These are phyloP conservation scores for Atkinsonella hypoxylon DNA, from an alignment of 2,329 filamentous ascomycete species.

Conservation along the genomic window DNA sequence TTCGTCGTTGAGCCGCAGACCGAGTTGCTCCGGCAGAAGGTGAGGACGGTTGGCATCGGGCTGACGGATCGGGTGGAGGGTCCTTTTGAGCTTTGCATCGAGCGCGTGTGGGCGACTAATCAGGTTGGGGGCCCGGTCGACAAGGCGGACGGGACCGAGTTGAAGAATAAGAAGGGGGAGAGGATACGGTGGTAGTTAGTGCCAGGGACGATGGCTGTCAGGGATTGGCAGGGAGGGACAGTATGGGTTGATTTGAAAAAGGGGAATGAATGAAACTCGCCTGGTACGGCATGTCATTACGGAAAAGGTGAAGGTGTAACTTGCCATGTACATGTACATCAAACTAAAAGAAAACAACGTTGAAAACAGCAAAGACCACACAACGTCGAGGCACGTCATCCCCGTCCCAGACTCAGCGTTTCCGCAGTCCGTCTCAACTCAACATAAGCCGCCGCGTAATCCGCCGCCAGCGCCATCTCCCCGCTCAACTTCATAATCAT, in stretches of 20 bases:
- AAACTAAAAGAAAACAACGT: too few species aligned
- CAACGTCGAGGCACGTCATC: neutral
- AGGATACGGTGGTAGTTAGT: slow-evolving; percentile 24
- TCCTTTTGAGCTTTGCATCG: slow-evolving; percentile 76
- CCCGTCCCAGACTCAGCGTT: slow-evolving; percentile 15
- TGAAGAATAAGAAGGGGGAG: slow-evolving; percentile 26
- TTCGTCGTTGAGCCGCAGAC: slow-evolving; percentile 87
- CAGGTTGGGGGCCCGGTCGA: slow-evolving; percentile 15
- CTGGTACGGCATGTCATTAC: too few species aligned
- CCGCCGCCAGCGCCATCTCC: slow-evolving; percentile 50
- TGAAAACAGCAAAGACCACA: neutral
- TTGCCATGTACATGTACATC: too few species aligned
- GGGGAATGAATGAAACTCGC: too few species aligned
- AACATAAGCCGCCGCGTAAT: slow-evolving; percentile 54
- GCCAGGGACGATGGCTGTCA: neutral
- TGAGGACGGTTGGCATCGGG: slow-evolving; percentile 75
- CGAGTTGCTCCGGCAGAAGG: slow-evolving; percentile 75
- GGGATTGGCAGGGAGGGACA: neutral
- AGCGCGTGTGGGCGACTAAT: slow-evolving; percentile 86
- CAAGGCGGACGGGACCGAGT: slow-evolving; percentile 14
- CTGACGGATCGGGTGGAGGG: slow-evolving; percentile 82
- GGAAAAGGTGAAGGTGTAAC: too few species aligned
- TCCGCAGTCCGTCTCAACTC: slow-evolving; percentile 35
- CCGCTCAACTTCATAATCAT: slow-evolving; percentile 61
- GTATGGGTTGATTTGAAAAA: too few species aligned